Evolutionary conservation across 345 rosid genomes (phyloP), one percentile per base, ranked within the genome.

Genomic region (Camelina sativa): DNA sequence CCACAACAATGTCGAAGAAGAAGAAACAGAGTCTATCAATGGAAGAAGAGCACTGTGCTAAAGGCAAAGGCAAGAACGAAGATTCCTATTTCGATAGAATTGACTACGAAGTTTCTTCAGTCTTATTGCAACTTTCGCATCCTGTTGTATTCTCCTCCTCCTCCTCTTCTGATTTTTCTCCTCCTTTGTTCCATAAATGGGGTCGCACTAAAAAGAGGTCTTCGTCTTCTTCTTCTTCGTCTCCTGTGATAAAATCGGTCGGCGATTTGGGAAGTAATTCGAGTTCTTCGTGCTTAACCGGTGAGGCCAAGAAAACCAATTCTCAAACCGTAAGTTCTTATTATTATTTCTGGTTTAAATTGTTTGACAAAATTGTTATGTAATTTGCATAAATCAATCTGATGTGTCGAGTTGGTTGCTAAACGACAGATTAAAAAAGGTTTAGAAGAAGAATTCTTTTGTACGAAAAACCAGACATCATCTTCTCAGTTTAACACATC

Each of bases 211-310:
- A 28, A 11, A 76, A 63, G 61, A 63, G 80, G 65, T 37, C 75
- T 10, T 43, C 4, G 43, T n/a, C 6, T 37, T 15, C 11, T 8
- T 17, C 2, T 3, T 9, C 6, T 0, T 3, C 22, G 13, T 16
- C 66, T 1, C 43, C 75, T 41, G n/a, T 28, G n/a, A 62, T 52
- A 30, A 34, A 74, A 65, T 46, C 63, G 40, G 38, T 48, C 30
- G 62, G 12, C 50, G 74, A 67, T 52, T 38, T 28, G 19, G 57
- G 44, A 13, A 60, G 69, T 28, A 63, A 57, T 25, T 76, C 76
- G 11, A 70, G 79, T 69, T 69, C 79, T 2, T 76, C 79, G 9
- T 76, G 70, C 62, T 69, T 69, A 54, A 62, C 79, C 75, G 75
- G 79, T 7, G 79, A 76, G 11, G 75, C 79, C 0, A 76, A 76